Percentiles rank a stretch among this genome's conserved stretches.
These are phyloP conservation scores for Suillus fuscotomentosus DNA, from an alignment of 768 basidiomycete genomes.

Conservation along the genomic window DNA sequence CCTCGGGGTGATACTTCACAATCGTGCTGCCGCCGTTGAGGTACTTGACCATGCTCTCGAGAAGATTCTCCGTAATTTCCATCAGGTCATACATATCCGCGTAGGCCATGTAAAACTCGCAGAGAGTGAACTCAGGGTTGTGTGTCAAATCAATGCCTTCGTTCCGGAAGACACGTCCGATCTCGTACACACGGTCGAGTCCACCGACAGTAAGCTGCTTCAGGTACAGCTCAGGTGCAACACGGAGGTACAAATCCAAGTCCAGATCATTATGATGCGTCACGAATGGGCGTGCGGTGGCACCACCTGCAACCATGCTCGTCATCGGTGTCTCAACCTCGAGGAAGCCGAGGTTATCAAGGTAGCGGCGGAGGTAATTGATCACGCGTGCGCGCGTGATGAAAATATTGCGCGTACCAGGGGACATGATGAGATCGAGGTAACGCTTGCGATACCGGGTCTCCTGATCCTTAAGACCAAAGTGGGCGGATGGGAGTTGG, in stretches of 20 bases:
- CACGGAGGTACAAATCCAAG: constrained; percentile 93
- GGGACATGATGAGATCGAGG: constrained; percentile 95
- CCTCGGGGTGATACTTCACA: constrained; percentile 89
- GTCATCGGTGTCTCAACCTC: constrained; percentile 99
- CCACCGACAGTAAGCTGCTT: constrained; percentile 98
- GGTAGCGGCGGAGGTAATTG: constrained; percentile 89
- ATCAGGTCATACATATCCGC: constrained; percentile 99
- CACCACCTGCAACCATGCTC: constrained; percentile 93
- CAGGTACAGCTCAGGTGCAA: constrained; percentile 97
- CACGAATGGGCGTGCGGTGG: constrained; percentile 97
- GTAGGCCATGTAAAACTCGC: constrained; percentile 99
- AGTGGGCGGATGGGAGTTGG: constrained; percentile 89
- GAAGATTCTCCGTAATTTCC: constrained; percentile 91
- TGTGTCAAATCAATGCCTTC: constrained; percentile 99
- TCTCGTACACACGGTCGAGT: constrained; percentile 96
- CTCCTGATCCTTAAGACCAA: constrained; percentile 96
- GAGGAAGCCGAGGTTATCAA: constrained; percentile 91
- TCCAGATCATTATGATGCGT: constrained; percentile 99
- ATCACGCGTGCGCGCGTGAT: constrained; percentile 85
- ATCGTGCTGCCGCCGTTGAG: constrained; percentile 79
- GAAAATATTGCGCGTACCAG: constrained; percentile 86
- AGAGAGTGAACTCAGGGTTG: constrained; percentile 99
- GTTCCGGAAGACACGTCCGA: constrained; percentile 96
- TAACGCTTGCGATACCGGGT: constrained; percentile 98
- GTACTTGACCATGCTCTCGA: constrained; percentile 89